Base-by-base conservation (phyloP, 306 rosid genomes). In the Quercus rubra region DNA sequence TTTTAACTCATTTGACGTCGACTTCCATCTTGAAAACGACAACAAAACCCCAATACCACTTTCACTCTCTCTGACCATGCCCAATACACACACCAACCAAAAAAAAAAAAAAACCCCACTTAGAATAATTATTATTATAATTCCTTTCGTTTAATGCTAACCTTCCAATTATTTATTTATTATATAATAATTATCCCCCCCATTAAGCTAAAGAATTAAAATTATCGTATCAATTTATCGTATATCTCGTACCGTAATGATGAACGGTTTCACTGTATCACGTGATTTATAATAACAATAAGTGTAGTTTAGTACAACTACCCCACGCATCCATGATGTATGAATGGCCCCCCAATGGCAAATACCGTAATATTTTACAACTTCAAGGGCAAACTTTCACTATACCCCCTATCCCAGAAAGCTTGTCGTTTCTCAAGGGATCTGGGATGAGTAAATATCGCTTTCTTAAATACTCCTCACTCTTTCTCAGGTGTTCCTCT, bases 391-490 rank as follows among this genome's bases (percentile, higher is more conserved):
- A 88, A 77, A 17, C 3, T 7, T 66, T 51, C 2, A 0, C 46
- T 1, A 20, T 75, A 78, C 67, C 71, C 80, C 71, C 18, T 59
- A 81, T 84, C 2, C 84, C 2, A 71, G 62, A 82, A 85, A 86
- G 74, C 82, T 87, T 87, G 98, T 89, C 94, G 92, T 92, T 84
- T 82, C 74, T 79, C 59, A 66, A 64, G 82, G 90, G 91, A 89
- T 90, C 87, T 82, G 56, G 81, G 75, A 74, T 75, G 78, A 54
- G 88, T 82, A 56, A 91, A 84, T 51, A 85, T 74, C 80, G 84
- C 85, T 85, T 82, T 86, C 85, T 74, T 25, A 70, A 62, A 67
- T 41, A 54, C 66, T 70, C 74, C 86, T 80, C 30, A 56, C 64
- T 80, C 71, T 67, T 77, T 83, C 83, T 79, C 27, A 14, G 62